These are phyloP conservation scores for Termitomyces sp. DNA, from an alignment of 768 basidiomycete genomes.

Conservation along the genomic window DNA sequence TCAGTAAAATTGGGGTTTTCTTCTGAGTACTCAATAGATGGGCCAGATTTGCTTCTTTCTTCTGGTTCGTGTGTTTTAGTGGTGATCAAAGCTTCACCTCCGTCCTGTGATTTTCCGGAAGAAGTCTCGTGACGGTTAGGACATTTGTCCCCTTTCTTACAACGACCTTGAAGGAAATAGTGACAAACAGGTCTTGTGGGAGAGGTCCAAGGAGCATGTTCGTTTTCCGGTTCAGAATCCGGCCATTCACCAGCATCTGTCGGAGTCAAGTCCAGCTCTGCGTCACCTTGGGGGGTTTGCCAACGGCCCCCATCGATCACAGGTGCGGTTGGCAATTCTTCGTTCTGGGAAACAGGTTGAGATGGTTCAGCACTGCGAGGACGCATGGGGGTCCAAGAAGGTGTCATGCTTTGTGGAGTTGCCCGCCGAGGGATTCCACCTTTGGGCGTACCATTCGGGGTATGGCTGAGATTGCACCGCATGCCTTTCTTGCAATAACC, in stretches of 20 bases:
- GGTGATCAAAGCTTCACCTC: background rate
- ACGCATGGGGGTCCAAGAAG: background rate
- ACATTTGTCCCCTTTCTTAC: background rate
- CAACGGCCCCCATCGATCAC: background rate
- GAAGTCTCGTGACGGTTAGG: background rate
- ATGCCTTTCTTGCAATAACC: constrained; percentile 13
- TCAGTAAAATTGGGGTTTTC: background rate
- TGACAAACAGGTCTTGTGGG: background rate
- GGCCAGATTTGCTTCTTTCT: background rate
- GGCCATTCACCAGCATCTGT: constrained; percentile 4
- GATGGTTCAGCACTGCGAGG: background rate
- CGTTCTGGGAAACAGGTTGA: background rate
- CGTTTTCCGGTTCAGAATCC: constrained; percentile 8
- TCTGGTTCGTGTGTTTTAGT: background rate
- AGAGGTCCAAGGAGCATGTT: constrained; percentile 8
- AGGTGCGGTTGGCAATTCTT: background rate
- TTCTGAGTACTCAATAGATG: background rate
- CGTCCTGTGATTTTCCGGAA: background rate
- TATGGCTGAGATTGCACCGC: constrained; percentile 7
- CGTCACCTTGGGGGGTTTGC: background rate
- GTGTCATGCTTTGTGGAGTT: background rate
- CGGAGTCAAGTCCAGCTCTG: background rate
- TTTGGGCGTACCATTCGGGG: background rate
- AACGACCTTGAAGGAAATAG: background rate
- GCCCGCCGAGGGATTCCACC: background rate